phyloP scores from a whole-genome alignment of 441 rosid genomes.

The Gossypium schwendimanii region DNA sequence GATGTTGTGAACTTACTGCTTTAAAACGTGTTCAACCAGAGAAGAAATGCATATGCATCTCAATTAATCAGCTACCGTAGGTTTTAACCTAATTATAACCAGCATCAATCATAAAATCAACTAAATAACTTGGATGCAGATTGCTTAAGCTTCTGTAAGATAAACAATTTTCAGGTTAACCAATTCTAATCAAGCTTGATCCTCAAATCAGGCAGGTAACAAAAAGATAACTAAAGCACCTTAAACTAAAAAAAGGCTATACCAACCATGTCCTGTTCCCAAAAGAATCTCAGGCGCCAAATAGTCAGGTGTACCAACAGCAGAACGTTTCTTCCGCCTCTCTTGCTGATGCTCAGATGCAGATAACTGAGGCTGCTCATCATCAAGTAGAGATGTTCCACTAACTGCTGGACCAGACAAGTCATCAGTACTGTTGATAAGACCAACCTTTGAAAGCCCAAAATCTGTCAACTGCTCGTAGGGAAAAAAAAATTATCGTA shows the following conservation, averaged over 20 bases:
- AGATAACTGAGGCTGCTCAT: slow-evolving; percentile 60
- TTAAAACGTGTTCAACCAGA: slow-evolving; percentile 10
- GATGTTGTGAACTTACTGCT: slow-evolving; percentile 4
- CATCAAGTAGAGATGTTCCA: slow-evolving; percentile 80
- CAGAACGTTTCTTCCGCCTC: slow-evolving; percentile 91
- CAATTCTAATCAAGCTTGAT: slow-evolving; percentile 14
- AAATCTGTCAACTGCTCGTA: slow-evolving; percentile 89
- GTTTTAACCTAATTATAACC: not conserved
- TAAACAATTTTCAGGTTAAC: slow-evolving; percentile 9
- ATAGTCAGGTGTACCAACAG: slow-evolving; percentile 75
- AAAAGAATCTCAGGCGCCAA: slow-evolving; percentile 61
- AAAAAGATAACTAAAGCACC: slow-evolving; percentile 26
- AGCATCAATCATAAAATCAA: not conserved
- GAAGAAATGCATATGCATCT: slow-evolving; percentile 4
- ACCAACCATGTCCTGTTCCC: slow-evolving; percentile 99
- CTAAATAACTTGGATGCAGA: not conserved
- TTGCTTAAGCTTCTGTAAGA: not conserved
- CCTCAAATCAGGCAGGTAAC: slow-evolving; percentile 12
- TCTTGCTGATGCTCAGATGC: slow-evolving; percentile 64
- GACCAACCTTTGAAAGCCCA: slow-evolving; percentile 99
- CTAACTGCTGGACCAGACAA: slow-evolving; percentile 87
- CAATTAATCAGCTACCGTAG: not conserved
- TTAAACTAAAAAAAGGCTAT: slow-evolving; percentile 27
- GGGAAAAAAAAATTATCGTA: slow-evolving; percentile 10
- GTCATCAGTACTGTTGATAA: slow-evolving; percentile 97